A percentile compares a stretch with the other conserved stretches of the same genome.
Conservation (phyloP, 306 rosid species). For the Gillenia trifoliata region DNA sequence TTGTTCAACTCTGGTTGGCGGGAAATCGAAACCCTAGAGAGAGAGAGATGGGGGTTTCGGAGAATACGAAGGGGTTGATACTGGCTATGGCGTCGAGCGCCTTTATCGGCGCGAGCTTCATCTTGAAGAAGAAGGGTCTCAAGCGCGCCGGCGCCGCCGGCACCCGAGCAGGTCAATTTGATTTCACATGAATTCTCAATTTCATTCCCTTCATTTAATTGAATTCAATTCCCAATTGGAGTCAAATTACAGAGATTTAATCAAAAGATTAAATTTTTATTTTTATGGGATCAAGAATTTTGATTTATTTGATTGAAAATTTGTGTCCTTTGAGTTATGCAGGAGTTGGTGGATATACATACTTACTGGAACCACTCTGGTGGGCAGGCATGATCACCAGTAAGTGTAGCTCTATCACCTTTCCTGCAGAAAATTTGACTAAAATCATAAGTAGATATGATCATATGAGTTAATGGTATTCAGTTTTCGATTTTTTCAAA, state of each 20-base stretch:
- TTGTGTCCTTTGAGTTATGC: slow-evolving; percentile 26
- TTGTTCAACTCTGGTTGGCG: background rate
- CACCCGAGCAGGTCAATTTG: slow-evolving; percentile 63
- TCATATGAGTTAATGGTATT: slow-evolving; percentile 12
- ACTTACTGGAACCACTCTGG: slow-evolving; percentile 91
- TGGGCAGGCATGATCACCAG: slow-evolving; percentile 98
- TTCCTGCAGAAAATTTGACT: background rate
- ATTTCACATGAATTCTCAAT: background rate
- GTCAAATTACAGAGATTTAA: too few species aligned
- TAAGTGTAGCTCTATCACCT: slow-evolving; percentile 35
- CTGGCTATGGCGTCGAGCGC: slow-evolving; percentile 79
- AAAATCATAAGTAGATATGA: background rate
- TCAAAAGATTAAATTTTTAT: too few species aligned
- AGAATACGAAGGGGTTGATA: slow-evolving; percentile 63
- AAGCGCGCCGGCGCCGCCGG: slow-evolving; percentile 75
- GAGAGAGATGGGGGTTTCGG: slow-evolving; percentile 51
- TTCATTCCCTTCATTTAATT: background rate
- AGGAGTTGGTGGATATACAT: slow-evolving; percentile 91
- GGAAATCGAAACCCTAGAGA: background rate
- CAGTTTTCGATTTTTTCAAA: slow-evolving; percentile 14
- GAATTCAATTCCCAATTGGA: background rate
- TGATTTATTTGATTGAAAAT: too few species aligned
- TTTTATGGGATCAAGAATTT: too few species aligned
- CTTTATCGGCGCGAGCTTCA: slow-evolving; percentile 85
- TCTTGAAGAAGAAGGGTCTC: slow-evolving; percentile 94